Conservation (phyloP, 1,284 basidiomycete species). For the Apiotrichum sp. region DNA sequence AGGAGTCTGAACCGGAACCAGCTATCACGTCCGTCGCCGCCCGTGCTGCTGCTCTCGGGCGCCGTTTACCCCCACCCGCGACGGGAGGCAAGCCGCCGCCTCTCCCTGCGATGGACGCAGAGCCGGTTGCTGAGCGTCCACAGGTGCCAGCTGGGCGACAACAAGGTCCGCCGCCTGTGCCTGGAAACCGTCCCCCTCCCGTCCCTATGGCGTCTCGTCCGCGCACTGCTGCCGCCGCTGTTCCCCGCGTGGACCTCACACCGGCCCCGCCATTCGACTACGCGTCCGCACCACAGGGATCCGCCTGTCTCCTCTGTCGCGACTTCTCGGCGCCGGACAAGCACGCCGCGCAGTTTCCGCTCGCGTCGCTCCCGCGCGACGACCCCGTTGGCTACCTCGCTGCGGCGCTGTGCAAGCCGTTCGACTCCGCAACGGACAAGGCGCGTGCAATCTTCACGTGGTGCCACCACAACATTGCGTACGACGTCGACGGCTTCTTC, state of each 20-base stretch:
- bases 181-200: slow-evolving; percentile 2
- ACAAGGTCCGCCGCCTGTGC: not conserved
- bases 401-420: slow-evolving; percentile 6
- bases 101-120: not conserved
- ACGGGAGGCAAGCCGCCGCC: not conserved
- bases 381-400: slow-evolving; percentile 9
- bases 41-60: not conserved
- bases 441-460: slow-evolving; percentile 18
- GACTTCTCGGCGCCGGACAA: slow-evolving; percentile 11
- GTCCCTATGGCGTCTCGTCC: slow-evolving; percentile 2
- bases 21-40: not conserved
- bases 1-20: not conserved
- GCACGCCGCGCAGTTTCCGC: slow-evolving; percentile 7
- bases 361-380: not conserved
- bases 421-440: slow-evolving; percentile 8
- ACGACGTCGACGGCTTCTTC: slow-evolving; percentile 12
- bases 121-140: no score
- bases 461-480: slow-evolving; percentile 17
- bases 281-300: not conserved
- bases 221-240: not conserved
- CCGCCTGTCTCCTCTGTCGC: slow-evolving; percentile 10
- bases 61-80: not conserved
- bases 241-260: not conserved
- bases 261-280: slow-evolving; percentile 1
- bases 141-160: no score